Evolutionary conservation across 1,284 basidiomycete genomes (phyloP), one percentile per base, ranked within the genome.

Genomic region (Coriolopsis trogii): DNA sequence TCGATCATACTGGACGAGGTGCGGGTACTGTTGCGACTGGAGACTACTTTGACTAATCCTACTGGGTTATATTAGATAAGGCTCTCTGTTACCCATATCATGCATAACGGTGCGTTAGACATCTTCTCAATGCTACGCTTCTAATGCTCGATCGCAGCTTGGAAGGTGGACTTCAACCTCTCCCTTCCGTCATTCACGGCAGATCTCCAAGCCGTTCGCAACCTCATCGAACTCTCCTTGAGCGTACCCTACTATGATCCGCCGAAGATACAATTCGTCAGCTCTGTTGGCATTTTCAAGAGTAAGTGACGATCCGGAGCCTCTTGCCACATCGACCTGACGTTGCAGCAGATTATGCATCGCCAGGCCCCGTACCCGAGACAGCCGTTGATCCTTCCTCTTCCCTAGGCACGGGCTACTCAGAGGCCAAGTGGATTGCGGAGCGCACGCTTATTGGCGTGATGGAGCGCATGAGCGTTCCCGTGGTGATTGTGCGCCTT

Each of bases 361-460:
- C n/a, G n/a, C n/a, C n/a, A n/a, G n/a, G n/a, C n/a, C 42, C 45
- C 3, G 52, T 51, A 2, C 29, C 26, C 7, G 61, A 63, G 24
- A 29, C 6, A 4, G 53, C 33, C 4, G 15, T 56, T 13, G 26
- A 42, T 20, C 60, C 68, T 1, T 56, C 49, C 10, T 47, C 64
- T n/a, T 63, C 71, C 2, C 44, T 69, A 2, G 69, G 69, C 3
- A 63, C 55, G 10, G 74, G 74, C 6, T 76, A 76, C 53, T 56
- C 63, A 9, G 70, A 74, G 50, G 68, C 70, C 2, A 76, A 76
- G 55, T 76, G 70, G 69, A 67, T 74, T 1, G 64, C 67, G 0
- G 73, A 76, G 53, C 59, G 43, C 41, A 67, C 61, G 18, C 58
- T 61, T 31, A 52, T 25, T 60, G 61, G 38, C 3, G 61, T 55